Evolutionary conservation across 2,329 filamentous ascomycete species (phyloP).

Genomic region (Xylariaceae sp.): DNA sequence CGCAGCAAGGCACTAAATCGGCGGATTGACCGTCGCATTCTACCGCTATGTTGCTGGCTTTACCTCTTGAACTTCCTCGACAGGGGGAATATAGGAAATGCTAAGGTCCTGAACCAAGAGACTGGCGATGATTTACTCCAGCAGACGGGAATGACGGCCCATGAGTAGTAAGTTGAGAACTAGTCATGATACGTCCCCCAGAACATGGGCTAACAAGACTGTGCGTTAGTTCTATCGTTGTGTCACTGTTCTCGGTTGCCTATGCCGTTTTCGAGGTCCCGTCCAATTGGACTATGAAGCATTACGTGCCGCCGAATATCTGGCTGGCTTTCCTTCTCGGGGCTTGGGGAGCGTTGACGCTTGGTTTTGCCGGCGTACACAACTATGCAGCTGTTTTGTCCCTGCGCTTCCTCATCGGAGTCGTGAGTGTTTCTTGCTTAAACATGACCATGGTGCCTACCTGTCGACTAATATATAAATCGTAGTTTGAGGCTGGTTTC

Average conservation of each 20-base stretch:
- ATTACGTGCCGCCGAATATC: conserved; percentile 52
- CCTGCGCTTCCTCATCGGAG: conserved; percentile 44
- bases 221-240: conserved; percentile 52
- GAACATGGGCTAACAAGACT: too few relatives aligned
- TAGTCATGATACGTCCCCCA: too few relatives aligned
- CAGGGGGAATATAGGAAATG: conserved; percentile 47
- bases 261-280: conserved; percentile 60
- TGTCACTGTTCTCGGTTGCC: conserved; percentile 61
- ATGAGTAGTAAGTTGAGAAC: too few relatives aligned
- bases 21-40: conserved; percentile 30
- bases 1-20: conserved; percentile 20
- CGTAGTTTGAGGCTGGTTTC: conserved; percentile 50
- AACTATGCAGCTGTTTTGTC: conserved; percentile 22
- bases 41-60: conserved; percentile 51
- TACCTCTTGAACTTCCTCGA: conserved; percentile 56
- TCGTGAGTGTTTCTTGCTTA: too few relatives aligned
- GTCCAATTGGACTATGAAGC: conserved; percentile 62
- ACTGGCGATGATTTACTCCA: conserved; percentile 39
- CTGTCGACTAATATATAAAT: too few relatives aligned
- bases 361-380: conserved; percentile 22
- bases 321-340: conserved; percentile 62
- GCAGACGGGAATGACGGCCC: conserved; percentile 35
- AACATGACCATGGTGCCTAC: too few relatives aligned
- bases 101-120: conserved; percentile 40
- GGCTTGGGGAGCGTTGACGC: conserved; percentile 28